These are phyloP conservation scores for Peronosclerospora sorghi DNA, from an alignment of 352 stramenopile species.

Conservation along the genomic window DNA sequence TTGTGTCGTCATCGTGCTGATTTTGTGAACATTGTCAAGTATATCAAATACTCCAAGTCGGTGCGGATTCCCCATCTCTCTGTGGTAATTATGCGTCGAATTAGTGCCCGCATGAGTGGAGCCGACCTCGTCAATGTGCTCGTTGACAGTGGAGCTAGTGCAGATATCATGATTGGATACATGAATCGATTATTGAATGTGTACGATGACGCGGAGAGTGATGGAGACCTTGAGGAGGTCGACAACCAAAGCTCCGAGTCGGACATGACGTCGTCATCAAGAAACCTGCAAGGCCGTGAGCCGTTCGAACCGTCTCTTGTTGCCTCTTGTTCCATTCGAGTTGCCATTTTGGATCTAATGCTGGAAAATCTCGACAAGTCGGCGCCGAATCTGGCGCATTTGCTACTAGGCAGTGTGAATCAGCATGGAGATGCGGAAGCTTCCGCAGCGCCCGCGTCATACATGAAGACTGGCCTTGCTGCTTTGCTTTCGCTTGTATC, in stretches of 20 bases:
- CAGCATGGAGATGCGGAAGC: slow-evolving; percentile 23
- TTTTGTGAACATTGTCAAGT: slow-evolving; percentile 75
- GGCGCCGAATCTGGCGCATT: slow-evolving; percentile 60
- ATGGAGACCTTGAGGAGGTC: slow-evolving; percentile 12
- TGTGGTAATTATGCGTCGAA: slow-evolving; percentile 46
- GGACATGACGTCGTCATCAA: slow-evolving; percentile 20
- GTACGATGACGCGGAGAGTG: slow-evolving; percentile 42
- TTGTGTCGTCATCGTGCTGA: slow-evolving; percentile 55
- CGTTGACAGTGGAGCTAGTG: slow-evolving; percentile 49
- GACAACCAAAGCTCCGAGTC: slow-evolving; percentile 17
- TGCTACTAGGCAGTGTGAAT: slow-evolving; percentile 54
- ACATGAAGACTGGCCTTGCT: slow-evolving; percentile 49
- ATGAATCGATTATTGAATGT: slow-evolving; percentile 70
- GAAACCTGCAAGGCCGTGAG: slow-evolving; percentile 26
- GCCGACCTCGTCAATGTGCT: slow-evolving; percentile 52
- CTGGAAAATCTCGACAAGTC: slow-evolving; percentile 70
- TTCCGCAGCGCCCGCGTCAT: slow-evolving; percentile 10
- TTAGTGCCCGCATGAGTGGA: slow-evolving; percentile 58
- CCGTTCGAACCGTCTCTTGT: slow-evolving; percentile 34
- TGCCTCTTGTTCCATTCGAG: slow-evolving; percentile 30
- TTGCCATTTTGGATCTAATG: slow-evolving; percentile 59
- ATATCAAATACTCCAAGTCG: slow-evolving; percentile 77
- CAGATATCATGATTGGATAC: slow-evolving; percentile 64
- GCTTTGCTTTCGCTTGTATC: slow-evolving; percentile 65
- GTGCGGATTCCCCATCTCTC: slow-evolving; percentile 61